Conservation (phyloP, 2,329 filamentous ascomycete species). For the Bipolaris oryzae region DNA sequence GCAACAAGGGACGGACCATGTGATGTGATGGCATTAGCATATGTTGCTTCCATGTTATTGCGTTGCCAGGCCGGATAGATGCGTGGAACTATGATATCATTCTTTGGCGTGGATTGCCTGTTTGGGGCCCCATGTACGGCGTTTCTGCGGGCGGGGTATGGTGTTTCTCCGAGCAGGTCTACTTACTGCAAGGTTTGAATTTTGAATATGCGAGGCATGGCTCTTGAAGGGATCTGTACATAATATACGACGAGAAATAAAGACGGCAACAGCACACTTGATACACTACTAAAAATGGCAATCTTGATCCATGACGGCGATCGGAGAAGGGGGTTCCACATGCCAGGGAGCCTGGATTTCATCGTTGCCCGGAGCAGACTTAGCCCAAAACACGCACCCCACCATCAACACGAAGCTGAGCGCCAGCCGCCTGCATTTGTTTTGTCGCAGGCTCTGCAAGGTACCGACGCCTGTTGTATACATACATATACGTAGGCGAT, state of each 20-base stretch:
- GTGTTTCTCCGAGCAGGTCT: constrained; percentile 1
- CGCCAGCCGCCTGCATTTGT: constrained; percentile 1
- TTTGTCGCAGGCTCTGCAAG: constrained; percentile 6
- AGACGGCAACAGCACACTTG: constrained; percentile 1
- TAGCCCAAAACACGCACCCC: constrained; percentile 35
- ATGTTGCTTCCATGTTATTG: not conserved
- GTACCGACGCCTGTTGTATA: not conserved
- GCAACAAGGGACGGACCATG: not conserved
- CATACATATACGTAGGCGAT: not conserved
- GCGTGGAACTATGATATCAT: constrained; percentile 23
- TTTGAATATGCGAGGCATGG: not conserved
- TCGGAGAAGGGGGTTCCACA: constrained; percentile 15
- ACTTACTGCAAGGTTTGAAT: constrained; percentile 4
- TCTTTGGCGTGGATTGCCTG: constrained; percentile 16
- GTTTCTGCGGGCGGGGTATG: constrained; percentile 14
- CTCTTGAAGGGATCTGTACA: constrained; percentile 8
- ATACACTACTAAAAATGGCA: constrained; percentile 4
- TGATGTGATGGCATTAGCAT: not conserved
- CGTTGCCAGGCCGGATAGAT: not conserved
- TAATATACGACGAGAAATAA: constrained; percentile 3
- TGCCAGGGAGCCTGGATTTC: constrained; percentile 25
- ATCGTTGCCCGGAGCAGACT: constrained; percentile 37
- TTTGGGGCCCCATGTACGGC: constrained; percentile 12
- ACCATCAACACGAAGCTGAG: constrained; percentile 29
- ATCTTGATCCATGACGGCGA: constrained; percentile 12